Evolutionary conservation across 2,329 filamentous ascomycete species (phyloP).

Genomic region (Diaporthe vaccinii): DNA sequence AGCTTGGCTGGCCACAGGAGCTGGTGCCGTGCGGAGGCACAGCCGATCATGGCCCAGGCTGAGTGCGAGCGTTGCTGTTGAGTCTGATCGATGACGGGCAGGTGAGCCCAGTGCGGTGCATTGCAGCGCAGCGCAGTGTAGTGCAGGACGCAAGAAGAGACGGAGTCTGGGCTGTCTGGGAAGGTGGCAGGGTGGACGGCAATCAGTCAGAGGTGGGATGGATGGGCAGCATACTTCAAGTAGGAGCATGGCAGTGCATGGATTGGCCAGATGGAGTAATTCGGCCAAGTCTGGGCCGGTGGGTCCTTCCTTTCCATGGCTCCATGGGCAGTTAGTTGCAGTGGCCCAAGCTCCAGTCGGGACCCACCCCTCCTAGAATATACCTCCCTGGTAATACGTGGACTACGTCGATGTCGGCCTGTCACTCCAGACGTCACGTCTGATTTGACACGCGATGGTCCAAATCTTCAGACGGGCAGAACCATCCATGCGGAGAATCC

Average conservation of each 20-base stretch:
- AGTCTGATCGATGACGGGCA: conserved; percentile 5
- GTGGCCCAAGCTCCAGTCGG: conserved; percentile 23
- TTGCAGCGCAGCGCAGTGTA: background rate
- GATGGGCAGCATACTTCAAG: background rate
- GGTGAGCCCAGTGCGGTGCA: background rate
- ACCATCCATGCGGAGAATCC: conserved; percentile 9
- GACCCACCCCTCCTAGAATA: background rate
- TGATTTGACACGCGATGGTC: conserved; percentile 25
- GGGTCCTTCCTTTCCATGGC: background rate
- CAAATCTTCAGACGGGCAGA: conserved; percentile 21
- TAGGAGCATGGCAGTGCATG: background rate
- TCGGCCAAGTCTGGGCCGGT: background rate
- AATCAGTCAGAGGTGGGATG: background rate
- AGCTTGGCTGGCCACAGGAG: conserved; percentile 1
- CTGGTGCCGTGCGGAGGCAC: background rate
- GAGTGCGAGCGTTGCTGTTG: background rate
- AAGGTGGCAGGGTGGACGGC: background rate
- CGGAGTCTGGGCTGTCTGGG: background rate
- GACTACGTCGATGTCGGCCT: conserved; percentile 2
- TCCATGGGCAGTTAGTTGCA: background rate
- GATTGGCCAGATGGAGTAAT: conserved; percentile 17
- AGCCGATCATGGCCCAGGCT: background rate
- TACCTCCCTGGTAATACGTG: background rate
- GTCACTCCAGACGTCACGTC: conserved; percentile 31
- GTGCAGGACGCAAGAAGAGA: background rate